Evolutionary conservation across 441 rosid genomes (phyloP).

Genomic region (Macaranga tanarius): DNA sequence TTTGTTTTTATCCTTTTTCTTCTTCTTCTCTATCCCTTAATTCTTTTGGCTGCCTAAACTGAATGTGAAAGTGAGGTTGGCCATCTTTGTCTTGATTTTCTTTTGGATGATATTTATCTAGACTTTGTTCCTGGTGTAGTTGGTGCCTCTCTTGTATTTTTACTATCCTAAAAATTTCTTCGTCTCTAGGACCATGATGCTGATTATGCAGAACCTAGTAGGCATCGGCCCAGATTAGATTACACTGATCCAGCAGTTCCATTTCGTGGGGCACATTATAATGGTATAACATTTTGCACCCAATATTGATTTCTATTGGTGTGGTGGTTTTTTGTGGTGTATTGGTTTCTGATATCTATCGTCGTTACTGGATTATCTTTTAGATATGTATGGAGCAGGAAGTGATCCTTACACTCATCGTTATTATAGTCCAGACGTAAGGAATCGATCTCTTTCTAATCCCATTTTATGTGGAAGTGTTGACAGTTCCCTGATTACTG

Average conservation of each 20-base stretch:
- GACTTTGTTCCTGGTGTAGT: not conserved
- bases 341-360: conserved; percentile 19
- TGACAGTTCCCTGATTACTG: conserved; percentile 16
- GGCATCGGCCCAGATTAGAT: conserved; percentile 47
- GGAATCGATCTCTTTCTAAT: conserved; percentile 26
- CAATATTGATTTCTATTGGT: conserved; percentile 14
- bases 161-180: conserved; percentile 14
- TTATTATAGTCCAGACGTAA: conserved; percentile 51
- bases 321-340: not conserved
- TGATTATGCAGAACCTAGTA: conserved; percentile 51
- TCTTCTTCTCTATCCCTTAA: not conserved
- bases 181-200: conserved; percentile 44
- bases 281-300: conserved; percentile 30
- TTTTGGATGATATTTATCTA: not conserved
- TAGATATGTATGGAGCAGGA: conserved; percentile 45
- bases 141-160: not conserved
- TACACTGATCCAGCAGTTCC: conserved; percentile 38
- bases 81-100: not conserved
- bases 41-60: not conserved
- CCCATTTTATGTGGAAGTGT: conserved; percentile 8
- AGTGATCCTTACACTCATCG: conserved; percentile 43
- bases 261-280: conserved; percentile 43
- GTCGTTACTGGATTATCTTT: conserved; percentile 27
- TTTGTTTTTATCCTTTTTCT: not conserved
- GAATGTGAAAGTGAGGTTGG: not conserved